Base-by-base conservation (phyloP, 2,329 filamentous ascomycete genomes). In the Paecilomyces sp. region DNA sequence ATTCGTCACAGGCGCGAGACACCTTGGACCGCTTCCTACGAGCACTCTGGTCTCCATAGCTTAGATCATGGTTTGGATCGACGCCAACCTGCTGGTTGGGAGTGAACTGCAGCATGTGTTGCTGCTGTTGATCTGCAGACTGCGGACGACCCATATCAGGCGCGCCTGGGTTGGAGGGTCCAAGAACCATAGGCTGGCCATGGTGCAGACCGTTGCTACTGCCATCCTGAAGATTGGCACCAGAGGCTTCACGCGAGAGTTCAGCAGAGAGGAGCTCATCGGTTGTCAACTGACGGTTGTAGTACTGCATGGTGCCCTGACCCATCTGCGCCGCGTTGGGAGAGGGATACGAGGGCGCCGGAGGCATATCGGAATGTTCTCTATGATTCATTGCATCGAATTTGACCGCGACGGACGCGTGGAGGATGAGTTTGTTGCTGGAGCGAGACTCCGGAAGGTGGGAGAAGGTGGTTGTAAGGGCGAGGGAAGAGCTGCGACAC, bases 1-100 rank as follows among this genome's bases (percentile, higher is more conserved):
- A 96, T 71, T 95, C 91, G 70, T 96, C 91, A 68, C 91, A 96
- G 1, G 91, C 92, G 41, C 91, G 84, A 11, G 91, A 95, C 5
- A 94, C 91, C 73, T 96, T 96, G 5, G 88, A 90, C 61, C 91
- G 82, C 72, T 94, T 94, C 63, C 88, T 81, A 0, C 88, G 88
- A 13, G 87, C 84, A 11, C 86, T 85, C 60, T 81, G 81, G 63
- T 88, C 86, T 47, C 81, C 81, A 67, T 83, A 82, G 64, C 76
- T 78, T 64, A 83, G 62, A 56, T 80, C 73, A 57, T 79, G 75
- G 61, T 79, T 76, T 13, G 75, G 76, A 58, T 79, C 77, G 57
- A 77, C 73, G 34, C 74, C 74, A 12, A 76, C 74, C 62, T 79
- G 76, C 59, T 77, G 74, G 61, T 74, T 76, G 8, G 76, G 73